A percentile compares a stretch with the other conserved stretches of the same genome.
phyloP scores from a whole-genome alignment of 2,329 filamentous ascomycete species.

The Alternaria viburni region DNA sequence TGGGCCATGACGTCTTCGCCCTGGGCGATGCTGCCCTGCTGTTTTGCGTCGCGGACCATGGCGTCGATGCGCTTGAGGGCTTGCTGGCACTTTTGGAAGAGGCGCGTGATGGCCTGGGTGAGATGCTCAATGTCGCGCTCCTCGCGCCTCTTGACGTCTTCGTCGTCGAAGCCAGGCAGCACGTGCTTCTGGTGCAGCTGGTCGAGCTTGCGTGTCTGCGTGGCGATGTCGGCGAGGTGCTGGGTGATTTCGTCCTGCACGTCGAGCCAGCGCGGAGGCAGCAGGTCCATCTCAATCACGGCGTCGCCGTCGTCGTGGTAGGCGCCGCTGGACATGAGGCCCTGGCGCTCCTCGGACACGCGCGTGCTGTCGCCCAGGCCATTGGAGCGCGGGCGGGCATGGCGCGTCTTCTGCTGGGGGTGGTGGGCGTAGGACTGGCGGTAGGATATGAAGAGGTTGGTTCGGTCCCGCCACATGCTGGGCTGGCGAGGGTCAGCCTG shows the following conservation, averaged over 20 bases:
- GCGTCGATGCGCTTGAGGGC: constrained; percentile 86
- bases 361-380: constrained; percentile 55
- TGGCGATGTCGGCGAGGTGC: constrained; percentile 77
- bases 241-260: constrained; percentile 93
- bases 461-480: constrained; percentile 97
- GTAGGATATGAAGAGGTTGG: constrained; percentile 99
- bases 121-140: constrained; percentile 88
- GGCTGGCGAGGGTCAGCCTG: constrained; percentile 30
- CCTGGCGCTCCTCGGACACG: constrained; percentile 71
- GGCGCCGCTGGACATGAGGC: constrained; percentile 80
- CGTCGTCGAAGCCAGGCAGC: constrained; percentile 94
- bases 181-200: constrained; percentile 97
- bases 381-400: constrained; percentile 60
- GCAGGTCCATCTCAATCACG: constrained; percentile 96
- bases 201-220: constrained; percentile 83
- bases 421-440: constrained; percentile 98
- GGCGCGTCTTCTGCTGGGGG: constrained; percentile 81
- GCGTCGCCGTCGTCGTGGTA: constrained; percentile 89
- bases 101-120: constrained; percentile 86
- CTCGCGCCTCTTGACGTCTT: constrained; percentile 84
- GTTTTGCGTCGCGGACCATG: constrained; percentile 82
- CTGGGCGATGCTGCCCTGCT: constrained; percentile 72
- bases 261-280: constrained; percentile 95
- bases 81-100: constrained; percentile 88
- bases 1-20: constrained; percentile 95